Evolutionary conservation across 805 yeast species (phyloP).

Genomic region (Nakazawaea ishiwadae): DNA sequence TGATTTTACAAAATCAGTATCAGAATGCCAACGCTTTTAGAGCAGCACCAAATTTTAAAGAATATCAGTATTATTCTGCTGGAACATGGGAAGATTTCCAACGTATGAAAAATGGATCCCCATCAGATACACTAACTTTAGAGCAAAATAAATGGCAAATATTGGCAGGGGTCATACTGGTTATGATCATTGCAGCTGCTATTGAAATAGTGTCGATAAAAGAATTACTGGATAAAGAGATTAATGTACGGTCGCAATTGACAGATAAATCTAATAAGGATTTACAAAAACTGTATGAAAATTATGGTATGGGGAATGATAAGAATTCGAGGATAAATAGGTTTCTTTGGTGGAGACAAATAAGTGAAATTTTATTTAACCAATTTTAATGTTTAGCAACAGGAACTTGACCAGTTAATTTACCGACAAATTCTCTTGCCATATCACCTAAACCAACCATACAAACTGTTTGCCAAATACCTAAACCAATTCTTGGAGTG

Average conservation of each 20-base stretch:
- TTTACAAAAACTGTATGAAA: constrained; percentile 36
- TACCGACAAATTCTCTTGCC: constrained; percentile 67
- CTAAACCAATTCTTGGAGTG: constrained; percentile 93
- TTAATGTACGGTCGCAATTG: constrained; percentile 29
- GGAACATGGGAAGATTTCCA: constrained; percentile 64
- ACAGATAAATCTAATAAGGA: constrained; percentile 38
- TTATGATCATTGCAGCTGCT: constrained; percentile 22
- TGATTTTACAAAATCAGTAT: too few species aligned
- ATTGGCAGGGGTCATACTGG: constrained; percentile 21
- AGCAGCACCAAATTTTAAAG: constrained; percentile 7
- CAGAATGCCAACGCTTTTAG: constrained; percentile 3
- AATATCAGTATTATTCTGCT: constrained; percentile 50
- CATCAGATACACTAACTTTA: constrained; percentile 17
- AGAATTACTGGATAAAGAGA: too few species aligned
- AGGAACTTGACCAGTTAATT: constrained; percentile 56
- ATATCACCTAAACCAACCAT: constrained; percentile 98
- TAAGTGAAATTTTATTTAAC: constrained; percentile 20
- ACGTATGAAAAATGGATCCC: constrained; percentile 17
- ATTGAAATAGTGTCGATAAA: constrained; percentile 29
- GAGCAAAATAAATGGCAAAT: constrained; percentile 23
- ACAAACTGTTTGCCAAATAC: constrained; percentile 97
- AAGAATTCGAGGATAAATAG: constrained; percentile 49
- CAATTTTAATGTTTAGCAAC: constrained; percentile 23
- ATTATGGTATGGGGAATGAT: constrained; percentile 48
- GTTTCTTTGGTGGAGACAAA: constrained; percentile 49